These are phyloP conservation scores for Venturia asperata DNA, from an alignment of 2,329 filamentous ascomycete genomes.

Conservation along the genomic window DNA sequence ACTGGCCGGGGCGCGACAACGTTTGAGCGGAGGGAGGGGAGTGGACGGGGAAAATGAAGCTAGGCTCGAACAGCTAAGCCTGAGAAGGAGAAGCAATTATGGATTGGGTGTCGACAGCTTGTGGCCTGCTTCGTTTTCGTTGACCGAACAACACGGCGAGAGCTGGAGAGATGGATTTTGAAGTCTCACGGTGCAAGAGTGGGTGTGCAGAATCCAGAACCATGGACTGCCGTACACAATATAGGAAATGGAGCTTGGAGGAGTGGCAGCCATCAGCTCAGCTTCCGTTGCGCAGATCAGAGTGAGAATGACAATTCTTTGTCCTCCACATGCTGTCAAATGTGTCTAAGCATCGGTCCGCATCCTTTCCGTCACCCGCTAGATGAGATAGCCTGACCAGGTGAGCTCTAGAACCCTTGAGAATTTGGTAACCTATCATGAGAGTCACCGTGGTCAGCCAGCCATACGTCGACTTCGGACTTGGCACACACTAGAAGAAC, in stretches of 20 bases:
- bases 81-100: not conserved
- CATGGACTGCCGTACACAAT: not conserved
- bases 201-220: not conserved
- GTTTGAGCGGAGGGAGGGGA: not conserved
- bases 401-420: not conserved
- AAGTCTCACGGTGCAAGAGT: not conserved
- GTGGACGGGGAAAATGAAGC: not conserved
- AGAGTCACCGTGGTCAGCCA: not conserved
- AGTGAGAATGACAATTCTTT: not conserved
- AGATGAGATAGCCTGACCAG: not conserved
- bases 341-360: not conserved
- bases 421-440: not conserved
- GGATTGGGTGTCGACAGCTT: not conserved
- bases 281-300: too few species aligned
- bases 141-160: not conserved
- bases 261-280: too few species aligned
- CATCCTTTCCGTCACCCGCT: not conserved
- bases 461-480: too few species aligned
- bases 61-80: not conserved
- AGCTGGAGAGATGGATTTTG: not conserved
- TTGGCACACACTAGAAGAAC: not conserved
- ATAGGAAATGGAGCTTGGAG: too few species aligned
- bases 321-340: not conserved
- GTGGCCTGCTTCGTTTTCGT: slow-evolving; percentile 2
- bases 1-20: not conserved